Evolutionary conservation across 1,284 basidiomycete genomes (phyloP).

Genomic region (Ceratobasidium sp.): DNA sequence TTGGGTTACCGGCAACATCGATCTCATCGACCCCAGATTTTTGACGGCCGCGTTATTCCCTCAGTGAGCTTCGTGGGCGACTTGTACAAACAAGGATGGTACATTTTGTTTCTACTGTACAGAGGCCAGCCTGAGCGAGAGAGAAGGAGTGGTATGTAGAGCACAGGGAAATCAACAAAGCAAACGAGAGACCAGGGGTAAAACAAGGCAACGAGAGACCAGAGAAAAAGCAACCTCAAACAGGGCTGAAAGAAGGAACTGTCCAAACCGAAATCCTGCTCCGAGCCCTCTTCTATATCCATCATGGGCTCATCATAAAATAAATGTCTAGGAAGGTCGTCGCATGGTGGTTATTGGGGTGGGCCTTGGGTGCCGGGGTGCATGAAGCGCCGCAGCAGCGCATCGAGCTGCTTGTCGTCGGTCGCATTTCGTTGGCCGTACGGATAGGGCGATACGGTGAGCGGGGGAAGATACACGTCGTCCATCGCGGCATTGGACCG

Average conservation of each 20-base stretch:
- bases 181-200: not conserved
- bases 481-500: conserved; percentile 3
- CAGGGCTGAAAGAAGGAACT: conserved; percentile 34
- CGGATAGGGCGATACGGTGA: conserved; percentile 30
- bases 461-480: conserved; percentile 25
- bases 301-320: conserved; percentile 22
- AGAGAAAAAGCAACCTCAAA: conserved; percentile 5
- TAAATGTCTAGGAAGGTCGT: conserved; percentile 1
- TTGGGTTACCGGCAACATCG: too few relatives aligned
- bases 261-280: conserved; percentile 22
- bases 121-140: too few relatives aligned
- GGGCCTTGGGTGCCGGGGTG: conserved; percentile 22
- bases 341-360: not conserved
- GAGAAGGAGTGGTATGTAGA: not conserved
- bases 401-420: conserved; percentile 35
- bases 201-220: conserved; percentile 1
- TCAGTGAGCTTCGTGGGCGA: too few relatives aligned
- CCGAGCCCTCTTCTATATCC: conserved; percentile 29
- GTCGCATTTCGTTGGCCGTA: conserved; percentile 26
- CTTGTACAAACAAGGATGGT: too few relatives aligned
- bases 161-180: not conserved
- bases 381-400: conserved; percentile 29
- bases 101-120: too few relatives aligned
- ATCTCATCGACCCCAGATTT: too few relatives aligned
- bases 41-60: too few relatives aligned